Base-by-base conservation (phyloP, 768 basidiomycete species). In the Calocybe gangraenosa region DNA sequence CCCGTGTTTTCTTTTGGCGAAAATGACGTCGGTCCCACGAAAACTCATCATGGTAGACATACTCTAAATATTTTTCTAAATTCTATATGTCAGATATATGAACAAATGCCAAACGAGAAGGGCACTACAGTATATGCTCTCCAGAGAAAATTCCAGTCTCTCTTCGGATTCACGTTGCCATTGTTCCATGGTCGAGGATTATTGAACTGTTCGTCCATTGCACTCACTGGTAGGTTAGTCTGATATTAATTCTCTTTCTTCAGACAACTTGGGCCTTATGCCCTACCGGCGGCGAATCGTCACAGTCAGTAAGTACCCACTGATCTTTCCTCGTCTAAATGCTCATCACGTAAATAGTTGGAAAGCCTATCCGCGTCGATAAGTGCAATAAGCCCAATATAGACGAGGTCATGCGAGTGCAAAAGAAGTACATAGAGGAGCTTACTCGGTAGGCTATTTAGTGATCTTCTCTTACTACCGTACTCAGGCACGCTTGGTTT, bases 1-100 rank as follows among this genome's bases (percentile, higher is more conserved):
- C 96, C 96, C 0, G 94, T 97, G 2, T 98, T 99, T 60, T 94
- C 92, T 4, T 99, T 99, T 56, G 96, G 96, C 10, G 96, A 99
- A 71, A 98, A 98, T 61, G 96, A 98, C 63, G 94, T 94, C 50
- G 58, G 80, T 74, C 7, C 10, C 32, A 22, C 6, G n/a, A n/a
- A n/a, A 13, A 15, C 39, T n/a, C 38, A 10, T 28, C 37, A 4
- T 22, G 8, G 1, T 3, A 23, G 14, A 10, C 25, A 4, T 22
- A 30, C 34, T n/a, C 19, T 32, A 25, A 18, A 54, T 44, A n/a
- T n/a, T n/a, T n/a, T n/a, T n/a, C n/a, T n/a, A n/a, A n/a, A n/a
- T n/a, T n/a, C n/a, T n/a, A n/a, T n/a, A n/a, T 5, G 28, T 42
- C 46, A 97, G 93, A 96, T 99, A 41, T 99, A 91, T 57, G 77